Percentiles rank a stretch among this genome's conserved stretches.
These are phyloP conservation scores for Microcos paniculata DNA, from an alignment of 345 rosid genomes.

Conservation along the genomic window DNA sequence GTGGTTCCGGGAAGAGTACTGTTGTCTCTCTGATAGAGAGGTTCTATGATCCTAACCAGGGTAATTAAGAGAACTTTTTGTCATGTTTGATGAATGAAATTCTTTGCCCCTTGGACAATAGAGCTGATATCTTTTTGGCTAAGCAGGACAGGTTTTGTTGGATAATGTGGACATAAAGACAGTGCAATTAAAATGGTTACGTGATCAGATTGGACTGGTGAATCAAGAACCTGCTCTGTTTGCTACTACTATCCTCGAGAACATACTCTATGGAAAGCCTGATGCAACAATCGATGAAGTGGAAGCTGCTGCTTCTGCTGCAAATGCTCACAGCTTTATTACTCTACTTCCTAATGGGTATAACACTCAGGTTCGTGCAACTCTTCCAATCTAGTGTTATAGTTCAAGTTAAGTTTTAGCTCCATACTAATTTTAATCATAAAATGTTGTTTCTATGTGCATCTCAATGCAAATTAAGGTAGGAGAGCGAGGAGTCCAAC, in stretches of 20 bases:
- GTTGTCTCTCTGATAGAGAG: slow-evolving; percentile 95
- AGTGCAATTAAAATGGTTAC: slow-evolving; percentile 79
- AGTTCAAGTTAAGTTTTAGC: not conserved
- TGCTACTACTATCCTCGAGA: slow-evolving; percentile 91
- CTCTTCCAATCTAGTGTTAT: not conserved
- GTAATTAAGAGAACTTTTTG: slow-evolving; percentile 41
- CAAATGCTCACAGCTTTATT: slow-evolving; percentile 93
- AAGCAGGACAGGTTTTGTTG: slow-evolving; percentile 84
- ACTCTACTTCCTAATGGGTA: slow-evolving; percentile 95
- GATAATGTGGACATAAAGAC: slow-evolving; percentile 89
- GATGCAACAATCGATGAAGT: slow-evolving; percentile 90
- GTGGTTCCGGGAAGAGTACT: slow-evolving; percentile 99
- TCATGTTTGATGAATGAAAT: not conserved
- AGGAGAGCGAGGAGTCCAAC: slow-evolving; percentile 97
- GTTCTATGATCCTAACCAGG: slow-evolving; percentile 89
- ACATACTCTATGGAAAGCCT: slow-evolving; percentile 88
- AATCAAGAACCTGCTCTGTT: slow-evolving; percentile 99
- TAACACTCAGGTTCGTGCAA: slow-evolving; percentile 70
- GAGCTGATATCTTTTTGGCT: slow-evolving; percentile 19
- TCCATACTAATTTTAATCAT: not conserved
- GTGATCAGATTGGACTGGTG: slow-evolving; percentile 93
- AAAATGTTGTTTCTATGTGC: not conserved
- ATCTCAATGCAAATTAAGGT: slow-evolving; percentile 44
- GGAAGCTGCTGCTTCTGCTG: slow-evolving; percentile 91
- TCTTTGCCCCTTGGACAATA: slow-evolving; percentile 13